Conservation (phyloP, 352 stramenopile genomes). For the Lagenidium giganteum region DNA sequence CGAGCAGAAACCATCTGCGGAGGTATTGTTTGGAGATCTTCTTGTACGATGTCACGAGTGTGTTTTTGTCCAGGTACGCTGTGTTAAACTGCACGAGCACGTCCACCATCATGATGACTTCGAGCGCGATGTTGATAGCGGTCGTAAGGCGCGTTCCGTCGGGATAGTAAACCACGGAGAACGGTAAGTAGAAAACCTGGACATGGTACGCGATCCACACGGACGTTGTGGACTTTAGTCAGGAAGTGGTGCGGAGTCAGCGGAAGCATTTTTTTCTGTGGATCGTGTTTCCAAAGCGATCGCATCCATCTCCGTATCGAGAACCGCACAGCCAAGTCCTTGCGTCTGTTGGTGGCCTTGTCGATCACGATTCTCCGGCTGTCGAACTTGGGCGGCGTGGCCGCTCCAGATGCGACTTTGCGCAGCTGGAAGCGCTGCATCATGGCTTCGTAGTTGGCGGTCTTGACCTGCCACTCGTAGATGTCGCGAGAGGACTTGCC, state of each 20-base stretch:
- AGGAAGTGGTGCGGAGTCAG: too few relatives aligned
- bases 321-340: too few relatives aligned
- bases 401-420: constrained; percentile 6
- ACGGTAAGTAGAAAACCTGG: constrained; percentile 14
- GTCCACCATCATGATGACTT: constrained; percentile 12
- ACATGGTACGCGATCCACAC: too few relatives aligned
- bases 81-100: constrained; percentile 17
- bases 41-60: constrained; percentile 12
- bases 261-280: too few relatives aligned
- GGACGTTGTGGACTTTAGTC: too few relatives aligned
- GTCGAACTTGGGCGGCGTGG: not conserved
- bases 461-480: constrained; percentile 8
- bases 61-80: constrained; percentile 9
- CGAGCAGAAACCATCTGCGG: constrained; percentile 9
- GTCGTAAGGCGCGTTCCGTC: not conserved
- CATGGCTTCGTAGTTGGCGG: constrained; percentile 16
- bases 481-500: too few relatives aligned
- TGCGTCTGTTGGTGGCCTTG: too few relatives aligned
- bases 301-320: too few relatives aligned
- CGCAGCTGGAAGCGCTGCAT: constrained; percentile 18
- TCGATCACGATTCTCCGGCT: constrained; percentile 7
- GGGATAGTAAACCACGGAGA: constrained; percentile 14
- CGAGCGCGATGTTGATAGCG: constrained; percentile 8
- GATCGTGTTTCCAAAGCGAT: too few relatives aligned
- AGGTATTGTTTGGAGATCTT: constrained; percentile 12